Conservation (phyloP, 1,139 yeast genomes). For the Yamadazyma triangularis region DNA sequence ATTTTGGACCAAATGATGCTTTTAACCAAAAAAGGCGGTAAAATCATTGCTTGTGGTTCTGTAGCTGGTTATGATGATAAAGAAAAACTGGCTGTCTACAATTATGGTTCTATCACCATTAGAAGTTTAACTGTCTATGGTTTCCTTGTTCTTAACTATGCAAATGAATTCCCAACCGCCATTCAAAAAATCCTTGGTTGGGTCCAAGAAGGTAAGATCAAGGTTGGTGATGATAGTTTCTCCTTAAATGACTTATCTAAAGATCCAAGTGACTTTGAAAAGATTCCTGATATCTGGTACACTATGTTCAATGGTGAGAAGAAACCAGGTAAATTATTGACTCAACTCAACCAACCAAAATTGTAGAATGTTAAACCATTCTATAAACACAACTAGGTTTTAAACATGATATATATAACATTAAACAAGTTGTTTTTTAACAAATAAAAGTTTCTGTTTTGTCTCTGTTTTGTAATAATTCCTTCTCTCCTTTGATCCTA, state of each 20-base stretch:
- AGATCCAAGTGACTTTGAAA: slow-evolving; percentile 17
- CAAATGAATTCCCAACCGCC: slow-evolving; percentile 31
- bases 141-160: slow-evolving; percentile 39
- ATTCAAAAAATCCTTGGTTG: slow-evolving; percentile 26
- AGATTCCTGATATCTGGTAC: slow-evolving; percentile 27
- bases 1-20: slow-evolving; percentile 45
- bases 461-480: too few species aligned
- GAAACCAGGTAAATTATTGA: slow-evolving; percentile 33
- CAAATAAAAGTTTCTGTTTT: too few species aligned
- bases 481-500: too few species aligned
- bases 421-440: too few species aligned
- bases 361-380: too few species aligned
- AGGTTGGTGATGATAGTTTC: slow-evolving; percentile 17
- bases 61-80: slow-evolving; percentile 54
- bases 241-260: slow-evolving; percentile 23
- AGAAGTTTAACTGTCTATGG: slow-evolving; percentile 49
- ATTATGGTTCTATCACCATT: slow-evolving; percentile 40
- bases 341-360: slow-evolving; percentile 21
- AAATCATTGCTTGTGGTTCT: slow-evolving; percentile 57
- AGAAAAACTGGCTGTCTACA: slow-evolving; percentile 25
- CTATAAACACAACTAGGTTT: too few species aligned
- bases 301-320: slow-evolving; percentile 27
- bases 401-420: too few species aligned
- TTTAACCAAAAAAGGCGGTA: slow-evolving; percentile 38
- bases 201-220: slow-evolving; percentile 39